Base-by-base conservation (phyloP, 2,329 filamentous ascomycete species). In the Hypoxylon sp. region DNA sequence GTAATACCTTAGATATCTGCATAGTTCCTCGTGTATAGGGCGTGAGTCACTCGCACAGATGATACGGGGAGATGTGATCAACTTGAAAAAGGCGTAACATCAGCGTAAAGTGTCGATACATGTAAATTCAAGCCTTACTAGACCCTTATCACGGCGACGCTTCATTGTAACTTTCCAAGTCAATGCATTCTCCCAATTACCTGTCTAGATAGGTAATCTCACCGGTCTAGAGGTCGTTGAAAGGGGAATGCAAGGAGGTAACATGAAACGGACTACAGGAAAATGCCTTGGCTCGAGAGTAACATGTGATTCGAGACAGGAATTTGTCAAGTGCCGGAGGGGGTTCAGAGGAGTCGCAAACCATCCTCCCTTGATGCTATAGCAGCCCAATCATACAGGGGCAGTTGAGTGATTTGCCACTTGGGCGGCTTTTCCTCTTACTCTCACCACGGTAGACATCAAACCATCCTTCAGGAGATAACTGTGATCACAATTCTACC, bases 341-440 rank as follows among this genome's bases (percentile, higher is more conserved):
- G 55, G 48, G 48, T 47, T 15, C 26, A 26, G 34, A 51, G 35
- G 45, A 46, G 46, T 49, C 20, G 46, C 47, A 21, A 48, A 42
- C 27, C 48, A 45, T 36, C 44, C 44, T 54, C 49, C 49, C 49
- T 53, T 43, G 30, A 57, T 53, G 30, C 29, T 54, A 57, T 51
- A 26, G 52, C 45, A 54, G 51, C 58, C 58, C 58, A 61, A 59
- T 53, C 49, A 57, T 43, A 54, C 52, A 54, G 42, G 51, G 47
- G 51, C 34, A 34, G 36, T 30, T 25, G 5, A 29, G 35, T 37
- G n/a, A 49, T 51, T 57, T 41, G 59, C 56, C 59, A 61, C 59
- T 59, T 57, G 48, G 56, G 59, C 51, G 54, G 55, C 46, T 52
- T 43, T 43, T 42, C 34, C 42, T 35, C n/a, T 38, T 40, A 11